phyloP scores from a whole-genome alignment of 768 basidiomycete genomes.

The Termitomyces bulborhizus region DNA sequence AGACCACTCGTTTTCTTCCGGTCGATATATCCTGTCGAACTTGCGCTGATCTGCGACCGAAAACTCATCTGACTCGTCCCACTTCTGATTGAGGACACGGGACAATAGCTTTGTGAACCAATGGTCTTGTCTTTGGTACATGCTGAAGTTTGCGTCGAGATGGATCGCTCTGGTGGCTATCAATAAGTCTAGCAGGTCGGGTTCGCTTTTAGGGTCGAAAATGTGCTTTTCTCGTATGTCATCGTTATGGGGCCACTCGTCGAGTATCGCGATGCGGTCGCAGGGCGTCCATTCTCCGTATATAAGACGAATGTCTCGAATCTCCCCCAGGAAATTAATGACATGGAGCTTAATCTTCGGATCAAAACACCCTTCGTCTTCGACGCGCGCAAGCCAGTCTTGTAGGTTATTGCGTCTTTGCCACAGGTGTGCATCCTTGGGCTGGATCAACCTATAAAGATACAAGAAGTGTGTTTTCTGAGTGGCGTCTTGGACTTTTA shows the following conservation, averaged over 20 bases:
- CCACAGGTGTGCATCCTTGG: background rate
- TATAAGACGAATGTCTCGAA: background rate
- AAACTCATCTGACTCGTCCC: background rate
- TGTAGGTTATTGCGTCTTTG: background rate
- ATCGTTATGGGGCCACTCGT: background rate
- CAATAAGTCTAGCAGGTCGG: constrained; percentile 2
- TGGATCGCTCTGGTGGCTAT: constrained; percentile 1
- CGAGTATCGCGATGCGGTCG: background rate
- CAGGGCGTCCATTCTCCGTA: background rate
- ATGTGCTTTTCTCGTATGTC: background rate
- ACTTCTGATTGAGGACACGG: constrained; percentile 1
- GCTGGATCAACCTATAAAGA: background rate
- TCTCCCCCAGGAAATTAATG: background rate
- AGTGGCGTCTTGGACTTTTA: background rate
- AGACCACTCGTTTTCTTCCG: background rate
- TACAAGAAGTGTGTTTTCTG: background rate
- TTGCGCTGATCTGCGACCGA: background rate
- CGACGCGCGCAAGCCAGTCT: background rate
- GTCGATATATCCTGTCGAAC: background rate
- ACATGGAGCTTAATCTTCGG: background rate
- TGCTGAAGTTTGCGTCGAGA: background rate
- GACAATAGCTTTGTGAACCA: constrained; percentile 3
- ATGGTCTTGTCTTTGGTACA: constrained; percentile 3
- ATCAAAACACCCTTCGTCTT: background rate
- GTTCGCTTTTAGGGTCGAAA: background rate